Base-by-base conservation (phyloP, 495 filamentous ascomycete species). In the Tetracladium marchalianum region DNA sequence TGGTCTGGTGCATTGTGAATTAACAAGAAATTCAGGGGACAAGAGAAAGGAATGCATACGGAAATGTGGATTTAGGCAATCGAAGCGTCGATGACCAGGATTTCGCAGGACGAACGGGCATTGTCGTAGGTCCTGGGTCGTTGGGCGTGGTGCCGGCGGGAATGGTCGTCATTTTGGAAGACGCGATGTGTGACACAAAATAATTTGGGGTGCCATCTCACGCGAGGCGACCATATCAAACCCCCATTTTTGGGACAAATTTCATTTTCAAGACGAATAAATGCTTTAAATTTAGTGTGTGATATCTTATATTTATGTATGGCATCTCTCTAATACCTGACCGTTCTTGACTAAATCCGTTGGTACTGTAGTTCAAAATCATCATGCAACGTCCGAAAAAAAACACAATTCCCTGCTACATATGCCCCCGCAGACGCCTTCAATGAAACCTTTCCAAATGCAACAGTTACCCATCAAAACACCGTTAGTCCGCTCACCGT, bases 401-500 rank as follows among this genome's bases (percentile, higher is more conserved):
- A 27, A 27, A 27, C 22, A 27, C 22, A 3, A 27, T 27, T 27
- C 3, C 22, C 22, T 27, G 22, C 22, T 27, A 27, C 7, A 7
- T 27, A 27, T 27, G 22, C 22, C 22, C 22, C 7, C 22, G 7
- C 22, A 32, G 16, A 32, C 37, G 9, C 36, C 11, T 34, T 32
- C 31, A 39, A 55, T 44, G 27, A 27, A 17, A 42, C 19, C 35
- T 19, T 15, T 22, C 34, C 24, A 27, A 40, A 47, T 44, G 27
- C 39, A 27, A 34, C 43, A 47, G 7, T 27, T 27, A 7, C 22
- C 22, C 12, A 12, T 53, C 44, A 92, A 64, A 85, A 95, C 9
- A 95, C 78, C n/a, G 89, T 96, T 53, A 97, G 66, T 31, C 82
- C 83, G 60, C 86, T 90, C 31, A 98, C 87, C 35, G 79, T 81